These are phyloP conservation scores for Neurospora tetraspora DNA, from an alignment of 495 filamentous ascomycete genomes.

Conservation along the genomic window DNA sequence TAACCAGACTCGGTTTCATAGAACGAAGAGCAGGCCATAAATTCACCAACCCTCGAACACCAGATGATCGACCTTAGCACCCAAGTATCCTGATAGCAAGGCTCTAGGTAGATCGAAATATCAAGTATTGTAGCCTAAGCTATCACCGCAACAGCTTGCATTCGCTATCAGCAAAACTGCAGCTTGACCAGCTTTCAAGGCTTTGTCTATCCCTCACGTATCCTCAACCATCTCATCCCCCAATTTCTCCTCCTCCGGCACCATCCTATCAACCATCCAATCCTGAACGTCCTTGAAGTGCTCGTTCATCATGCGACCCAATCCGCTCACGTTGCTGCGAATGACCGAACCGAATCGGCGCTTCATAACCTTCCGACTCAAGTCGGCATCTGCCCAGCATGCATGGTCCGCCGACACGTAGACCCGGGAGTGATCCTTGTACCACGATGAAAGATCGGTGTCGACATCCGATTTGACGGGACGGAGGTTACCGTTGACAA, in stretches of 20 bases:
- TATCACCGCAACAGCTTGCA: not conserved
- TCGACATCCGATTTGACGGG: slow-evolving; percentile 57
- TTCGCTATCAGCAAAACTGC: not conserved
- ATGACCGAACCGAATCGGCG: slow-evolving; percentile 54
- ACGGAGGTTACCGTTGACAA: slow-evolving; percentile 54
- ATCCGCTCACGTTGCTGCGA: slow-evolving; percentile 38
- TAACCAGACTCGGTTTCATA: not conserved
- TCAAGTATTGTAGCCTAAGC: not conserved
- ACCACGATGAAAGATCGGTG: slow-evolving; percentile 57
- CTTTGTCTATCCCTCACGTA: not conserved
- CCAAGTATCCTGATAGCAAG: not conserved
- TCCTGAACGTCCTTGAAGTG: slow-evolving; percentile 47
- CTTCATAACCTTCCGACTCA: slow-evolving; percentile 51
- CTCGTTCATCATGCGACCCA: slow-evolving; percentile 54
- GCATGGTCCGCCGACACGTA: slow-evolving; percentile 63
- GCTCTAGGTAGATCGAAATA: not conserved
- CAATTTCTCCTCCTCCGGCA: slow-evolving; percentile 20
- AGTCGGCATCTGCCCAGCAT: slow-evolving; percentile 52
- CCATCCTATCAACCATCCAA: slow-evolving; percentile 42
- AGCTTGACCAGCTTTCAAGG: too few relatives aligned
- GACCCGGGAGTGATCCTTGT: slow-evolving; percentile 60
- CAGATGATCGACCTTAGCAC: not conserved
- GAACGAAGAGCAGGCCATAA: not conserved
- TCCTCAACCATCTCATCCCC: slow-evolving; percentile 1
- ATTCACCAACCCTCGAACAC: not conserved